Evolutionary conservation across 2,329 filamentous ascomycete genomes (phyloP).

Genomic region (Aphanoascus verrucosus): DNA sequence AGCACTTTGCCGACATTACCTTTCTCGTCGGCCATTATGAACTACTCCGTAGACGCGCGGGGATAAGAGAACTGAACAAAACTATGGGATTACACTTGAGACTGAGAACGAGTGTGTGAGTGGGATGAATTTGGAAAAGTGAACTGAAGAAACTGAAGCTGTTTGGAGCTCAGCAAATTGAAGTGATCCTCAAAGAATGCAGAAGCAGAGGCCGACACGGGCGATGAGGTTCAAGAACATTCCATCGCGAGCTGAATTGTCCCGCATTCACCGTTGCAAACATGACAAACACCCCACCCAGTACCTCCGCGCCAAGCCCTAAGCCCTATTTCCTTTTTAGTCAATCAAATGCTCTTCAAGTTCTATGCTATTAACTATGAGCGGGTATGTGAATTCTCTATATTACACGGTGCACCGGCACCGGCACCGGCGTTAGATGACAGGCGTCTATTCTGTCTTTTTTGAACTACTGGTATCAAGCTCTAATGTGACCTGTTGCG

Average conservation of each 20-base stretch:
- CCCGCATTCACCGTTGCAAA: conserved; percentile 14
- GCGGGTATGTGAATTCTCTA: too few relatives aligned
- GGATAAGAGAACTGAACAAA: background rate
- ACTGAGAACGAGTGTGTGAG: background rate
- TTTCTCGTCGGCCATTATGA: conserved; percentile 29
- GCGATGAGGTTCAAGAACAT: conserved; percentile 31
- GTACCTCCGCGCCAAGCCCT: conserved; percentile 9
- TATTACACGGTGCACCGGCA: too few relatives aligned
- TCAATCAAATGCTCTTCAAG: background rate
- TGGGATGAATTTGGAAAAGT: background rate
- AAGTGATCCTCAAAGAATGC: background rate
- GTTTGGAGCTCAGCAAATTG: conserved; percentile 3
- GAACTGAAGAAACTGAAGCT: background rate
- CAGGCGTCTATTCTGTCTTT: background rate
- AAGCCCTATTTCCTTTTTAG: conserved; percentile 11
- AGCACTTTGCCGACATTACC: conserved; percentile 18
- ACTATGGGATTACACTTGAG: background rate
- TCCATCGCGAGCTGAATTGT: conserved; percentile 23
- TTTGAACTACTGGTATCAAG: conserved; percentile 35
- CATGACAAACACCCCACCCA: conserved; percentile 17
- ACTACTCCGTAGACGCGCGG: background rate
- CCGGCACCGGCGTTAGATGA: too few relatives aligned
- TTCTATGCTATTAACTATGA: too few relatives aligned
- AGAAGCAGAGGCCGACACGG: background rate
- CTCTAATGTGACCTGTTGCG: conserved; percentile 33